Conservation (phyloP, 768 basidiomycete genomes). For the Amanita rubescens region DNA sequence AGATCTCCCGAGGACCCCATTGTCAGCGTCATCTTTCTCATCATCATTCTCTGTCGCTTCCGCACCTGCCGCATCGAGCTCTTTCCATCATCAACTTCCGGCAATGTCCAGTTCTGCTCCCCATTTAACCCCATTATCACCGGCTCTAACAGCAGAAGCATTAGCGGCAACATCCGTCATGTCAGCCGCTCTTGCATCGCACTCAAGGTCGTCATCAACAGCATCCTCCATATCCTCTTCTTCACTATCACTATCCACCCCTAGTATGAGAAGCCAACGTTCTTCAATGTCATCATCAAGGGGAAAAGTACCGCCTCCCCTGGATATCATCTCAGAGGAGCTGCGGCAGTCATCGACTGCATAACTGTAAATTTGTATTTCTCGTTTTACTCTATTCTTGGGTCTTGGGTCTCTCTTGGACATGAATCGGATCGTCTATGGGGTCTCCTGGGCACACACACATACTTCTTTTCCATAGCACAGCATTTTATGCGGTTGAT, state of each 20-base stretch:
- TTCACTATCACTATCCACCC: neutral
- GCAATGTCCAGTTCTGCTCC: neutral
- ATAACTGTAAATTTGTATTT: neutral
- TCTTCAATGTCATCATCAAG: neutral
- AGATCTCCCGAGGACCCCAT: neutral
- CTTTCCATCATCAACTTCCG: neutral
- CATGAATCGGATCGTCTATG: neutral
- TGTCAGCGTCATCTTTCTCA: neutral
- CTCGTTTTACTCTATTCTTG: neutral
- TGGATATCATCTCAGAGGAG: neutral
- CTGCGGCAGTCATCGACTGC: neutral
- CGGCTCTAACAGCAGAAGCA: neutral
- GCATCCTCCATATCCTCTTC: neutral
- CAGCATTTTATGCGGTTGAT: neutral
- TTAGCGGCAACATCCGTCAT: neutral
- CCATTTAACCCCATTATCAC: neutral
- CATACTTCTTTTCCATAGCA: neutral
- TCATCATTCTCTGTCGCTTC: constrained; percentile 1
- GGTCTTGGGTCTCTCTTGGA: neutral
- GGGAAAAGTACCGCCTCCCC: neutral
- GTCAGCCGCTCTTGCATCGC: neutral
- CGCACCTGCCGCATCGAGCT: neutral
- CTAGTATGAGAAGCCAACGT: neutral
- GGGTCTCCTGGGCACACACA: neutral
- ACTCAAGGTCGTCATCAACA: neutral